A percentile compares a stretch with the other conserved stretches of the same genome.
phyloP scores from a whole-genome alignment of 768 basidiomycete species.

The Suillus sp. region DNA sequence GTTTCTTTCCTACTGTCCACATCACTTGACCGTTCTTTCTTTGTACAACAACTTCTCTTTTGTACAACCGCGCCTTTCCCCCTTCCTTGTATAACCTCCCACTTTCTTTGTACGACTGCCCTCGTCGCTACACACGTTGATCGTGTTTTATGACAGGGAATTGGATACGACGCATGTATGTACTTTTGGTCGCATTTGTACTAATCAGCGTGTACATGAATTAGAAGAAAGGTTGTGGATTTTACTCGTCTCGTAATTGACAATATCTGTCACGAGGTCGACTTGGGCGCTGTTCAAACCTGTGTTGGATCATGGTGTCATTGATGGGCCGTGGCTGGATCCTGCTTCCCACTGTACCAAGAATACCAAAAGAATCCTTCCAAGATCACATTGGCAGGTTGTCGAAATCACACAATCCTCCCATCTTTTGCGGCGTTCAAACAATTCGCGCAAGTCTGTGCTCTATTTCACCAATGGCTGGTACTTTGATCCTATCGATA shows the following conservation, averaged over 20 bases:
- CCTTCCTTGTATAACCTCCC: neutral
- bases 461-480: neutral
- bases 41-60: conserved; percentile 2
- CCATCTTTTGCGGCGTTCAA: neutral
- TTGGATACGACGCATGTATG: conserved; percentile 5
- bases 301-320: neutral
- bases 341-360: too few relatives aligned
- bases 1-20: conserved; percentile 8
- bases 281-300: neutral
- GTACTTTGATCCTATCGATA: neutral
- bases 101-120: conserved; percentile 1
- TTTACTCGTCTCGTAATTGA: neutral
- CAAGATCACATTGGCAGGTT: neutral
- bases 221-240: neutral
- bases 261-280: neutral
- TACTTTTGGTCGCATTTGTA: conserved; percentile 5
- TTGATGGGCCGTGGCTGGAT: neutral
- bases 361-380: neutral
- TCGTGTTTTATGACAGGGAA: conserved; percentile 2
- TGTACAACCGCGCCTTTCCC: neutral
- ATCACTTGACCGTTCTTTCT: neutral
- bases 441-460: neutral
- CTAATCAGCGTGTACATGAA: conserved; percentile 1
- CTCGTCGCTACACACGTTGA: neutral
- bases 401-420: neutral